Conservation (phyloP, 176 grass and related monocot species). For the Stipa capillata region DNA sequence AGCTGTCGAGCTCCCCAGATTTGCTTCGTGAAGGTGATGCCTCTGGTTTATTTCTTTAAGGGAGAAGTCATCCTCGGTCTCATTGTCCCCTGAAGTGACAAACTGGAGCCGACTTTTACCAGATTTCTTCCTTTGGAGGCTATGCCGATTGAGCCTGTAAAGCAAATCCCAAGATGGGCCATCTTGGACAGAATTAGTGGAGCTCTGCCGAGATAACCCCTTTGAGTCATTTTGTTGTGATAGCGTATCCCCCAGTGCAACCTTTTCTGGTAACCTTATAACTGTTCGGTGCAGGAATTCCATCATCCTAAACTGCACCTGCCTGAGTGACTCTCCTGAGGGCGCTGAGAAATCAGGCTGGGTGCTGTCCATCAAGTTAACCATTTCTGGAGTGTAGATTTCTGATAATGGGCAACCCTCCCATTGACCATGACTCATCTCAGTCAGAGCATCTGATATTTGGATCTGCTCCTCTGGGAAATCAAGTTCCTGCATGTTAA, state of each 20-base stretch:
- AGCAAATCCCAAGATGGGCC: constrained; percentile 45
- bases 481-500: constrained; percentile 67
- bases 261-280: constrained; percentile 76
- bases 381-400: constrained; percentile 71
- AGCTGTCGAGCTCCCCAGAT: constrained; percentile 16
- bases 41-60: constrained; percentile 41
- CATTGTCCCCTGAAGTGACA: constrained; percentile 63
- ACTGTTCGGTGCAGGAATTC: constrained; percentile 66
- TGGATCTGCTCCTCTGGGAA: constrained; percentile 77
- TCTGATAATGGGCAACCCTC: constrained; percentile 69
- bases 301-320: constrained; percentile 75
- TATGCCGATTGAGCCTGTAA: constrained; percentile 57
- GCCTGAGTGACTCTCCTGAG: constrained; percentile 72
- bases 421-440: constrained; percentile 89
- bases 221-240: constrained; percentile 53
- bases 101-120: constrained; percentile 87
- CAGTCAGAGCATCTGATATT: constrained; percentile 61
- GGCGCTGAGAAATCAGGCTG: constrained; percentile 80
- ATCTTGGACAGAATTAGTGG: constrained; percentile 64
- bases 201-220: constrained; percentile 58
- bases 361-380: constrained; percentile 56
- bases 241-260: constrained; percentile 34
- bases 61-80: constrained; percentile 64
- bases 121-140: constrained; percentile 66
- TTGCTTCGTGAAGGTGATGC: constrained; percentile 31